A percentile compares a stretch with the other conserved stretches of the same genome.
Conservation (phyloP, 1,284 basidiomycete species). For the Exsudoporus floridanus region DNA sequence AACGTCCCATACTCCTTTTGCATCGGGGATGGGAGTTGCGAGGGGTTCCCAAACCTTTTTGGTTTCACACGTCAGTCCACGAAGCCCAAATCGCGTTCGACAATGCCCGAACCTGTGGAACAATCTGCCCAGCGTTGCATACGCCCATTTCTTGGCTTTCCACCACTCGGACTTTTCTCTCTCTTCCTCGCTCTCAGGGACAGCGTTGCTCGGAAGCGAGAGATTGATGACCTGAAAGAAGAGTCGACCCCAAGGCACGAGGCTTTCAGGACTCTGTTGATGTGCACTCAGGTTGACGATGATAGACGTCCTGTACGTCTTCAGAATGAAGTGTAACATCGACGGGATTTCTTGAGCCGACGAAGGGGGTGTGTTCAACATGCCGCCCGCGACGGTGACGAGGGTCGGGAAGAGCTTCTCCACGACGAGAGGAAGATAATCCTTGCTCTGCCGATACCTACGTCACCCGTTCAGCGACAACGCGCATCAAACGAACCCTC, state of each 20-base stretch:
- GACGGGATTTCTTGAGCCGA: constrained; percentile 67
- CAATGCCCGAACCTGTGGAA: constrained; percentile 63
- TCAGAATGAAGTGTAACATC: constrained; percentile 79
- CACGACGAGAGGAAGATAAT: constrained; percentile 59
- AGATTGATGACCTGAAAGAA: constrained; percentile 75
- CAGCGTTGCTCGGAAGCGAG: constrained; percentile 59
- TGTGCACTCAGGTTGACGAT: constrained; percentile 67
- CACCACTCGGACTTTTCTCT: constrained; percentile 81
- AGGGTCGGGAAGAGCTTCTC: constrained; percentile 70
- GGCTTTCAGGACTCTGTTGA: constrained; percentile 69
- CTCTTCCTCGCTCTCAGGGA: constrained; percentile 72
- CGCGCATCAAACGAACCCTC: constrained; percentile 29
- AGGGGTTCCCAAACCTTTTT: constrained; percentile 76
- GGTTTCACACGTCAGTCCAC: constrained; percentile 5
- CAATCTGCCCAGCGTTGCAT: constrained; percentile 66
- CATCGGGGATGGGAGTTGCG: constrained; percentile 73
- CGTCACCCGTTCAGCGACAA: constrained; percentile 2
- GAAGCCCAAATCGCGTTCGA: background rate
- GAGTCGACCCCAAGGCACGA: constrained; percentile 84
- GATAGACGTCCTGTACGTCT: constrained; percentile 80
- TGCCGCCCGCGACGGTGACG: constrained; percentile 63
- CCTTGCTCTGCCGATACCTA: constrained; percentile 66
- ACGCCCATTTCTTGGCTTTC: constrained; percentile 90
- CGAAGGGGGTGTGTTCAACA: constrained; percentile 60
- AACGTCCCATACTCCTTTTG: constrained; percentile 69